Evolutionary conservation across 2,329 filamentous ascomycete genomes (phyloP).

Genomic region (Claviceps arundinis): DNA sequence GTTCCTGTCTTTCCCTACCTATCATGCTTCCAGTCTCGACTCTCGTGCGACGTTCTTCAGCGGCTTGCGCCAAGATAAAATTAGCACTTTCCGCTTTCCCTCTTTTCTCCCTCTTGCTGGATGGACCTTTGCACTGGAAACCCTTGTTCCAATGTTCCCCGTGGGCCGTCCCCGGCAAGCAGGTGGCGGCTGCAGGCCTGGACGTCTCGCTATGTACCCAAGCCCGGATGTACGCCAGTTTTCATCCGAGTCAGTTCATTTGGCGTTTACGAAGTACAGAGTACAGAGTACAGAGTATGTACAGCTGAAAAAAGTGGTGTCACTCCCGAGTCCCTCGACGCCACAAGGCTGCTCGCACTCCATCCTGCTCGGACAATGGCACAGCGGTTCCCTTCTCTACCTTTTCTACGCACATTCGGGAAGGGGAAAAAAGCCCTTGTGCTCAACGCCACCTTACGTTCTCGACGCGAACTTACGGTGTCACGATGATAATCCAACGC

Average conservation of each 20-base stretch:
- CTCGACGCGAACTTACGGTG: neutral
- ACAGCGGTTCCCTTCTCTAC: neutral
- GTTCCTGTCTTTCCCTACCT: neutral
- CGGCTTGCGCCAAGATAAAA: neutral
- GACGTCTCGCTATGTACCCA: neutral
- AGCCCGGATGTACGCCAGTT: neutral
- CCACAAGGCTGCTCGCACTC: neutral
- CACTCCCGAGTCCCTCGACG: neutral
- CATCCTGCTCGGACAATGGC: neutral
- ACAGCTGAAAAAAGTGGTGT: neutral
- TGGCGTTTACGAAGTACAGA: too few species aligned
- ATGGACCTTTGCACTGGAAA: neutral
- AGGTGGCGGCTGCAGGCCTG: neutral
- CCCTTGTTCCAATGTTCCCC: neutral
- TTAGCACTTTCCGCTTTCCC: neutral
- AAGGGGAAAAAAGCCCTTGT: neutral
- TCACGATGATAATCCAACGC: neutral
- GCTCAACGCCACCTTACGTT: neutral
- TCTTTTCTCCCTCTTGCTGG: neutral
- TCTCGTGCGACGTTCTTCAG: neutral
- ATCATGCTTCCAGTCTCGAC: neutral
- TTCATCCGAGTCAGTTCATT: neutral
- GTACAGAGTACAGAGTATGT: neutral
- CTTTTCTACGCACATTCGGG: neutral
- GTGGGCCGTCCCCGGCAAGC: neutral